Conservation (phyloP, 2,329 filamentous ascomycete genomes). For the Colletotrichum cereale region DNA sequence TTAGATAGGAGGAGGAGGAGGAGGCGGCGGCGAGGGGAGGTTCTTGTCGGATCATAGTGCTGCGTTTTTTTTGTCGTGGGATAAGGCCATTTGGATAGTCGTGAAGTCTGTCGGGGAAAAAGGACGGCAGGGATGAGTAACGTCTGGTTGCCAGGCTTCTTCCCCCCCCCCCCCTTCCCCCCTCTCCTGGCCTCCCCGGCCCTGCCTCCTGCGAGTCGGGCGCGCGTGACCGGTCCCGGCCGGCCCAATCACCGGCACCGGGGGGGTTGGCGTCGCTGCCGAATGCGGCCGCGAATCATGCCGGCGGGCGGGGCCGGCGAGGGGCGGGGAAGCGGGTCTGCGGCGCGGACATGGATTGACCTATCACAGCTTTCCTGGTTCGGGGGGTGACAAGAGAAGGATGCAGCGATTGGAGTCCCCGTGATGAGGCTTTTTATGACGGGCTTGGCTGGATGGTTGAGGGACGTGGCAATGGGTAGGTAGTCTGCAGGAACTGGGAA, state of each 20-base stretch:
- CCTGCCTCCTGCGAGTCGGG: constrained; percentile 4
- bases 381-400: no score
- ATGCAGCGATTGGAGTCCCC: not conserved
- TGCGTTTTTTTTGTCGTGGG: not conserved
- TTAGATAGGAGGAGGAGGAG: not conserved
- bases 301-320: constrained; percentile 11
- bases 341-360: not conserved
- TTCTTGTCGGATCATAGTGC: not conserved
- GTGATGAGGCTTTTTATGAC: constrained; percentile 14
- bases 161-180: no score
- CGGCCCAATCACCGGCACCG: constrained; percentile 29
- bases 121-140: not conserved
- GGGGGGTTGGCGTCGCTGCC: not conserved
- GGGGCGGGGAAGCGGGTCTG: not conserved
- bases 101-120: not conserved
- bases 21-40: not conserved
- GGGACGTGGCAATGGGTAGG: not conserved
- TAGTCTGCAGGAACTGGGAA: not conserved
- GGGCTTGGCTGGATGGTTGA: not conserved
- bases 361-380: not conserved
- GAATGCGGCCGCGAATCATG: constrained; percentile 4
- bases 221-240: constrained; percentile 21
- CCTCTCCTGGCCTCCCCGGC: not conserved
- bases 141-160: not conserved
- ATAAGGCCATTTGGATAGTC: not conserved